Evolutionary conservation across 2,329 filamentous ascomycete species (phyloP), one percentile per base, ranked within the genome.

Genomic region (Diplodia mutila): DNA sequence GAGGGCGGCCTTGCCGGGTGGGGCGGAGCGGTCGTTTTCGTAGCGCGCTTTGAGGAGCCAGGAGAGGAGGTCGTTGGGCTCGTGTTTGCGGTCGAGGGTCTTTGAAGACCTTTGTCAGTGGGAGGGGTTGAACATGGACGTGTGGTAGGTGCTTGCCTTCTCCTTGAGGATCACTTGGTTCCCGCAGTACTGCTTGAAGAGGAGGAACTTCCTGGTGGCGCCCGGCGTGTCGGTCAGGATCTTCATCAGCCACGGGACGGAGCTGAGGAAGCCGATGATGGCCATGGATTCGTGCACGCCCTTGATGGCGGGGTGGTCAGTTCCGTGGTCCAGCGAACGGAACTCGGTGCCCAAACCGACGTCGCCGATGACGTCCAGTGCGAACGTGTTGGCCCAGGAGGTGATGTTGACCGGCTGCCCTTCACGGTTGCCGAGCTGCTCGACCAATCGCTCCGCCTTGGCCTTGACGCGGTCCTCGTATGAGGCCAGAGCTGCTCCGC

Each of bases 351-450:
- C 80, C 67, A 81, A 80, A 7, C 75, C 78, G 12, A 83, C 70
- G 66, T 84, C 81, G 9, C 81, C 81, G 78, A 85, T 84, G 25
- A 85, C 77, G 69, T 85, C 83, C 66, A 85, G 81, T 64, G 79
- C 78, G 68, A 83, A 78, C 69, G 77, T 83, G 55, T 79, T 76
- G 34, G 75, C 66, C 76, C 76, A 78, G 53, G 75, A 70, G 7
- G 74, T 76, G 23, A 76, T 73, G 8, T 76, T 69, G 1, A 78
- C 68, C 67, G 2, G 67, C 8, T 72, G 18, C 7, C 18, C 57
- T 2, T 70, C 70, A 37, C 73, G 67, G 25, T 74, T 73, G 29
- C 73, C 71, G 11, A 78, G 66, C 48, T 71, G 70, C 8, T 69
- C 68, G 57, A 78, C 72, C 11, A 78, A 70, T 4, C 70, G 66